These are phyloP conservation scores for Theobroma cacao DNA, from an alignment of 345 rosid genomes.

Conservation along the genomic window DNA sequence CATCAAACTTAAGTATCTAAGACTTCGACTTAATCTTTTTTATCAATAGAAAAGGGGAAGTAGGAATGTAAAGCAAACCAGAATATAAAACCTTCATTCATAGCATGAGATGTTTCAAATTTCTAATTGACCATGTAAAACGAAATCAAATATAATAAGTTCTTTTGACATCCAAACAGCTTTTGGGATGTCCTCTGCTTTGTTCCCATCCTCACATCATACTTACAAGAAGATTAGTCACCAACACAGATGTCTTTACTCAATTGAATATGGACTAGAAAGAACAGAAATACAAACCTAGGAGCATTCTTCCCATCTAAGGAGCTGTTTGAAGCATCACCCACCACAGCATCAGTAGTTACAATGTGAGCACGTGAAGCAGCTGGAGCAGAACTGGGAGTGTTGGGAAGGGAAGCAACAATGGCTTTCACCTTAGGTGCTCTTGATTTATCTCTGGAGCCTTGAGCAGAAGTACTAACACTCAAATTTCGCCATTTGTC, in stretches of 20 bases:
- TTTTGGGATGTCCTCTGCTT: background rate
- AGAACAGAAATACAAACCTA: constrained; percentile 17
- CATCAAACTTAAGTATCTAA: background rate
- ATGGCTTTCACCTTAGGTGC: constrained; percentile 36
- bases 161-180: background rate
- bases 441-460: constrained; percentile 56
- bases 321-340: constrained; percentile 26
- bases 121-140: background rate
- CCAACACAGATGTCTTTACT: background rate
- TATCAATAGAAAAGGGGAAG: background rate
- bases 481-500: constrained; percentile 86
- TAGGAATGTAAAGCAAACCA: background rate
- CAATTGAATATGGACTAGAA: background rate
- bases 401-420: constrained; percentile 16
- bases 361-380: constrained; percentile 28
- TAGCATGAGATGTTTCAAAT: background rate
- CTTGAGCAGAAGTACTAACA: constrained; percentile 52
- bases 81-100: background rate
- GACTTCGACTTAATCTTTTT: background rate
- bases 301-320: constrained; percentile 39
- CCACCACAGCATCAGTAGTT: constrained; percentile 27
- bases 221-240: background rate
- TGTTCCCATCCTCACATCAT: background rate
- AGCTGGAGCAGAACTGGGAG: constrained; percentile 34
- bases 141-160: background rate